These are phyloP conservation scores for Inonotus obliquus DNA, from an alignment of 1,284 basidiomycete genomes.

Conservation along the genomic window DNA sequence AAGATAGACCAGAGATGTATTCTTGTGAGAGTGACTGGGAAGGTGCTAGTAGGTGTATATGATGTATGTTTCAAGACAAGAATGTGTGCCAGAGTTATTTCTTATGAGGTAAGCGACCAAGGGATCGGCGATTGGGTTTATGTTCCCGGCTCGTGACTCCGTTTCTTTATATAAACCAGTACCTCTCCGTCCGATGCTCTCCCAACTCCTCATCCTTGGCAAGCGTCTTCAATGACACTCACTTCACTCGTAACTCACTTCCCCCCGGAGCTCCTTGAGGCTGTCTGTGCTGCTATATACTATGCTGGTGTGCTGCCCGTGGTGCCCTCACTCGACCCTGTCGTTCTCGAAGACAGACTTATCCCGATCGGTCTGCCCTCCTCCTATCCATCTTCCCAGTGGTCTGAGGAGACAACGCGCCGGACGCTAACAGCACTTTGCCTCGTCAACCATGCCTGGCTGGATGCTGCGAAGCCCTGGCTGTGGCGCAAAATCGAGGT, in stretches of 20 bases:
- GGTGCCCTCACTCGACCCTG: conserved; percentile 63
- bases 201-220: background rate
- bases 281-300: conserved; percentile 66
- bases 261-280: conserved; percentile 62
- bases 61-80: too few relatives aligned
- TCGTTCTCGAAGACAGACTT: conserved; percentile 43
- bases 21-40: background rate
- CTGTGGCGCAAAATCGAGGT: conserved; percentile 78
- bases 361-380: conserved; percentile 63
- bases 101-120: background rate
- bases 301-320: conserved; percentile 51
- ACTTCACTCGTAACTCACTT: conserved; percentile 24
- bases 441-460: conserved; percentile 69
- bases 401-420: conserved; percentile 59
- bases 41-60: too few relatives aligned
- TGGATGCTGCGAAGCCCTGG: conserved; percentile 74
- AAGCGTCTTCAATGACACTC: background rate
- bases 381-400: conserved; percentile 60
- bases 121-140: background rate
- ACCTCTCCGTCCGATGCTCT: background rate
- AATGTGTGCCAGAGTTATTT: background rate
- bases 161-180: background rate
- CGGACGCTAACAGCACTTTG: conserved; percentile 63
- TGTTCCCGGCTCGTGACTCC: conserved; percentile 7
- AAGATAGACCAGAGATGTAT: background rate